Evolutionary conservation across 108 stramenopile genomes (phyloP), one percentile per base, ranked within the genome.

Genomic region (Skeletonema tropicum): DNA sequence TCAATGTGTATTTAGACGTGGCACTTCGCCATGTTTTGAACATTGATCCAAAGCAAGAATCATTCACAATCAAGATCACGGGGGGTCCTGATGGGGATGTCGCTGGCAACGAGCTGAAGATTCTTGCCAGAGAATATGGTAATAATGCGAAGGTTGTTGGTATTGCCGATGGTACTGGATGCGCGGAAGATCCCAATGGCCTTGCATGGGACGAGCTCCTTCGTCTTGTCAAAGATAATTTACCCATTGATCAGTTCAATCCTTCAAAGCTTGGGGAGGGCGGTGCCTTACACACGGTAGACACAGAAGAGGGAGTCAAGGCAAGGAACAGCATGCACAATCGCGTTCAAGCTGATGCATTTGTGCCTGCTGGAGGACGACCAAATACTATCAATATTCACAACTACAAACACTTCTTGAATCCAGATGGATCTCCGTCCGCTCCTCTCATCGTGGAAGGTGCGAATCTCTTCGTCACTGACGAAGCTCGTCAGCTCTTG

Each of bases 21-120:
- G 97, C 98, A 1, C 80, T 99, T 59, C 86, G 87, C 13, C 84
- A 85, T 36, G 86, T 82, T 12, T 66, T 96, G 31, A 90, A 88
- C 38, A 94, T 94, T 39, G 86, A 96, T 79, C 97, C 98, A 13
- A 87, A 73, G 33, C 83, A 89, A 73, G 93, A 92, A 15, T 61
- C 88, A 15, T 99, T 99, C 82, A 96, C 95, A 7, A 79, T 98
- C 76, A 98, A 97, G 81, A 86, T 99, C 59, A 98, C 97, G 0
- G 98, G 98, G 33, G 98, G 98, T 15, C 97, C 98, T 0, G 97
- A 99, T 87, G 98, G 98, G 26, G 98, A 99, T 71, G 98, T 99
- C 3, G 98, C 94, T 64, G 98, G 98, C 13, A 99, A 99, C 79
- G 94, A 97, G 82, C 88, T 99, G 62, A 95, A 95, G 66, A 98